A percentile compares a stretch with the other conserved stretches of the same genome.
Evolutionary conservation across 163 green algal species (phyloP).

Genomic region (Smithsoniella earleae): DNA sequence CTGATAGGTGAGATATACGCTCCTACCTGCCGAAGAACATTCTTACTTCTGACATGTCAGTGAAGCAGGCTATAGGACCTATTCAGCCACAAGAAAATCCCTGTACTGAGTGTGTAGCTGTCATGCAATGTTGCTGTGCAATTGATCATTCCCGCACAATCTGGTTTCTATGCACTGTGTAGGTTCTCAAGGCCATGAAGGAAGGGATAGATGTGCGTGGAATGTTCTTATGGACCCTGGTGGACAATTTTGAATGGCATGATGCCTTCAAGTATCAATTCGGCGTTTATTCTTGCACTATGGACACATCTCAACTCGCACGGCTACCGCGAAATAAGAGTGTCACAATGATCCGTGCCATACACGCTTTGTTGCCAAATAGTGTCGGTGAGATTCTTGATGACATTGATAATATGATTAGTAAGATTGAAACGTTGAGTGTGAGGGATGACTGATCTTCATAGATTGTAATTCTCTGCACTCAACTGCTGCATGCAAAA

Average conservation of each 20-base stretch:
- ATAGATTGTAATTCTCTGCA: too few species aligned
- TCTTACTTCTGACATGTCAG: too few species aligned
- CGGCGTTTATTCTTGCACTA: neutral
- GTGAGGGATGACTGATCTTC: too few species aligned
- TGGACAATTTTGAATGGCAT: constrained; percentile 34
- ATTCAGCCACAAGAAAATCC: too few species aligned
- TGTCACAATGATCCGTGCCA: neutral
- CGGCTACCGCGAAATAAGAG: neutral
- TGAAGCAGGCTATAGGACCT: too few species aligned
- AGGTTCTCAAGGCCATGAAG: constrained; percentile 28
- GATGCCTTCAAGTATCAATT: constrained; percentile 11
- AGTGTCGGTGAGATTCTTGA: neutral
- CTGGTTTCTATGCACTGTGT: too few species aligned
- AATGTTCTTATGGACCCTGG: constrained; percentile 27
- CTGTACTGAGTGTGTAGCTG: too few species aligned
- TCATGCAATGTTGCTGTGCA: too few species aligned
- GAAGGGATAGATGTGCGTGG: constrained; percentile 23
- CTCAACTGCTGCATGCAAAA: too few species aligned
- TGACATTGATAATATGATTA: neutral
- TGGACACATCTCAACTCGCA: neutral
- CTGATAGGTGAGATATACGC: too few species aligned
- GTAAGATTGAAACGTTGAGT: neutral
- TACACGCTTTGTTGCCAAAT: neutral
- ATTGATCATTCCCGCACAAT: too few species aligned
- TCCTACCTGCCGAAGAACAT: too few species aligned